Evolutionary conservation across 495 filamentous ascomycete species (phyloP).

Genomic region (Penicillium pulvis): DNA sequence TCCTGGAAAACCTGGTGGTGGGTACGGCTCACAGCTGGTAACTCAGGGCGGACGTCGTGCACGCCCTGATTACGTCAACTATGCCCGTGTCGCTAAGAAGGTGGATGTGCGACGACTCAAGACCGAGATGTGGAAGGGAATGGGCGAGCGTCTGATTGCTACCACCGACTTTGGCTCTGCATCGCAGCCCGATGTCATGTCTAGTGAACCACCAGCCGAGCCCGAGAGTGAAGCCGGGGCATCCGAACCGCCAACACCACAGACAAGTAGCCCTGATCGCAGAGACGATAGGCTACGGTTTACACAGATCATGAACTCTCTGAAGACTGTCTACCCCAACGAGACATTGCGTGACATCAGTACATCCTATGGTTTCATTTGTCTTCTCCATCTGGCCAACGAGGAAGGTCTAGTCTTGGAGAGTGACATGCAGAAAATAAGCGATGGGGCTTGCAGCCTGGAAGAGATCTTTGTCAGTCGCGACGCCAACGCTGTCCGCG

Average conservation of each 20-base stretch:
- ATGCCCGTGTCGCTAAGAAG: constrained; percentile 95
- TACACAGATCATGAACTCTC: constrained; percentile 83
- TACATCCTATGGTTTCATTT: constrained; percentile 97
- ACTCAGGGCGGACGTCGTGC: constrained; percentile 76
- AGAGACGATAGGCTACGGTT: constrained; percentile 68
- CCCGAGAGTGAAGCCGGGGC: constrained; percentile 31
- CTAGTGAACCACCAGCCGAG: constrained; percentile 27
- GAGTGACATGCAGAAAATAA: constrained; percentile 44
- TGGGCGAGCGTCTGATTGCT: constrained; percentile 56
- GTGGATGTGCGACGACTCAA: constrained; percentile 96
- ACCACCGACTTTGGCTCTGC: constrained; percentile 36
- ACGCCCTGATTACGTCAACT: constrained; percentile 94
- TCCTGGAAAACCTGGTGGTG: constrained; percentile 49
- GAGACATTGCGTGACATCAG: constrained; percentile 90
- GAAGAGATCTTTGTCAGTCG: constrained; percentile 50
- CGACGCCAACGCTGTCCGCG: constrained; percentile 43
- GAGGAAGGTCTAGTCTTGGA: constrained; percentile 83
- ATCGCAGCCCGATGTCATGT: constrained; percentile 28
- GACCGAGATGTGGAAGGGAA: constrained; percentile 92
- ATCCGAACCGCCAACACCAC: constrained; percentile 39
- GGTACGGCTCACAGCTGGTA: constrained; percentile 92
- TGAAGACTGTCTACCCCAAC: constrained; percentile 83
- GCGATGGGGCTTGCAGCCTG: constrained; percentile 29
- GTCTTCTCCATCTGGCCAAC: constrained; percentile 91
- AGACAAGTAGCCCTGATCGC: constrained; percentile 25